phyloP scores from a whole-genome alignment of 2,329 filamentous ascomycete genomes.

The Talaromyces verruculosus region DNA sequence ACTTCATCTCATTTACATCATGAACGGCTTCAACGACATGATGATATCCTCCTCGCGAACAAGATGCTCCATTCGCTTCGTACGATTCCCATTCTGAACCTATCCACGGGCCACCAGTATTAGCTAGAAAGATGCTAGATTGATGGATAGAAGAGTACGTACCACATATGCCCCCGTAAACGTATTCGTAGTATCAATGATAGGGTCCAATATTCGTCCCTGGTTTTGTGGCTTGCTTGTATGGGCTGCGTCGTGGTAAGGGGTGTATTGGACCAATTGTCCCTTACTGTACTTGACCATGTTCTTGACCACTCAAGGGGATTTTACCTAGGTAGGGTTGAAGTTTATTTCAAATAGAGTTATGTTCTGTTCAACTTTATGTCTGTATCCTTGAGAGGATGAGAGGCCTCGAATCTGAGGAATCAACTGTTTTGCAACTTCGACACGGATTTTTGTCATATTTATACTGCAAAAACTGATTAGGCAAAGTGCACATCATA shows the following conservation, averaged over 20 bases:
- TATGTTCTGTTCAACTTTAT: background rate
- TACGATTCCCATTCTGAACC: conserved; percentile 14
- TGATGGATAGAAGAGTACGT: background rate
- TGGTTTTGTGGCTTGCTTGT: background rate
- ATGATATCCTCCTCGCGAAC: conserved; percentile 21
- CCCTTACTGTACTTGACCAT: conserved; percentile 20
- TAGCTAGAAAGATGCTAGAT: background rate
- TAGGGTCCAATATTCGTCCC: conserved; percentile 19
- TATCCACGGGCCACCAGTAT: background rate
- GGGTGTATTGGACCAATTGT: conserved; percentile 16
- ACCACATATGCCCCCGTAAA: conserved; percentile 22
- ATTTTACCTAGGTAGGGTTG: background rate
- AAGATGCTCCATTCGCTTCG: conserved; percentile 10
- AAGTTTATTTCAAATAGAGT: background rate
- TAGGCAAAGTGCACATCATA: background rate
- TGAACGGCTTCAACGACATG: conserved; percentile 1
- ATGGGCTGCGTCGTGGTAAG: conserved; percentile 12
- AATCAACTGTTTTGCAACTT: background rate
- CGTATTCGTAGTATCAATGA: conserved; percentile 20
- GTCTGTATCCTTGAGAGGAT: background rate
- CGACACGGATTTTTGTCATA: background rate
- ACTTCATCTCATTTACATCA: background rate
- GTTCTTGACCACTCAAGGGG: background rate
- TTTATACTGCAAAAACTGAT: background rate
- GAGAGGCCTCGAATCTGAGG: background rate